Evolutionary conservation across 331 rosid species (phyloP).

Genomic region (Dryas integrifolia): DNA sequence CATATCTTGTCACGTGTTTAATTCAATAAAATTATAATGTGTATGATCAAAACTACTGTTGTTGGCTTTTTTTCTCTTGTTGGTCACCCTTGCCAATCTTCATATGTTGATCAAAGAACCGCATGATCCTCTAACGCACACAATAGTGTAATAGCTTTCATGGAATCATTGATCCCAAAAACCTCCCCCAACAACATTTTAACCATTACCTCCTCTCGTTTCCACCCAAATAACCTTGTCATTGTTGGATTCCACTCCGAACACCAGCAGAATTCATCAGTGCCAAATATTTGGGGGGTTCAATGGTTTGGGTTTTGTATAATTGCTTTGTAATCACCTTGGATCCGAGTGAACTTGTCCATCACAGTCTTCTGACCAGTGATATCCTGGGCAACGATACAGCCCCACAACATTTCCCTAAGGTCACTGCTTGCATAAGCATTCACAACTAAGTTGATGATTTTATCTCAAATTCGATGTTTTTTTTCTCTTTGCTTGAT

Average conservation of each 20-base stretch:
- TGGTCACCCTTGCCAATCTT: too few species aligned
- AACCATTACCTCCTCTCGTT: conserved; percentile 73
- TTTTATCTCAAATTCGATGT: conserved; percentile 83
- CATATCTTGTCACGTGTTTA: too few species aligned
- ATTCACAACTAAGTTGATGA: conserved; percentile 79
- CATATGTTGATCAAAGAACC: too few species aligned
- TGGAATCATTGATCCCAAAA: conserved; percentile 48
- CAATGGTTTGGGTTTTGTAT: conserved; percentile 84
- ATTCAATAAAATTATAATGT: too few species aligned
- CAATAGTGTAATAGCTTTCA: too few species aligned
- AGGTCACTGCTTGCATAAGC: conserved; percentile 92
- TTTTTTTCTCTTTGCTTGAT: conserved; percentile 83
- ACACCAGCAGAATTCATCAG: conserved; percentile 97
- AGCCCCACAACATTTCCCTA: conserved; percentile 80
- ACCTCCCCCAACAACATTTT: conserved; percentile 95
- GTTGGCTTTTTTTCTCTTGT: too few species aligned
- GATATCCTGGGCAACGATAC: conserved; percentile 97
- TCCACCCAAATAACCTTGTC: conserved; percentile 83
- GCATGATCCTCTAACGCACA: too few species aligned
- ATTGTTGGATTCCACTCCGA: conserved; percentile 93
- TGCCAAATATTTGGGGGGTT: conserved; percentile 88
- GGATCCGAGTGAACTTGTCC: conserved; percentile 96
- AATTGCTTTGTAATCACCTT: conserved; percentile 97
- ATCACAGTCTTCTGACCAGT: conserved; percentile 89
- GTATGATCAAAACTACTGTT: too few species aligned